Percentiles rank a stretch among this genome's conserved stretches.
phyloP scores from a whole-genome alignment of 768 basidiomycete species.

The Boletus edulis region DNA sequence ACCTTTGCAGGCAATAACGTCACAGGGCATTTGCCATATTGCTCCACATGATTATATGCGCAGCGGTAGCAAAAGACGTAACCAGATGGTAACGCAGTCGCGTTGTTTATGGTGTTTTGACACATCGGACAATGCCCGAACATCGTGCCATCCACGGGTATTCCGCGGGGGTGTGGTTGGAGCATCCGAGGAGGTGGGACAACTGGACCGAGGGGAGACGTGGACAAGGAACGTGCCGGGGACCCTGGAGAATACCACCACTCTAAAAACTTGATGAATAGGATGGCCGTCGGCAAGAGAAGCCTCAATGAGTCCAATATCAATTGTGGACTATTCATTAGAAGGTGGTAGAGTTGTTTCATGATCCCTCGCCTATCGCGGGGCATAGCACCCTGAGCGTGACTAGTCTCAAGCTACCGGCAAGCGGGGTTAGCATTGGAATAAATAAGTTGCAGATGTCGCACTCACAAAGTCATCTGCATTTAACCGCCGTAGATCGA shows the following conservation, averaged over 20 bases:
- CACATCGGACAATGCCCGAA: conserved; percentile 92
- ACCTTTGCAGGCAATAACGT: conserved; percentile 72
- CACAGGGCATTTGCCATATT: conserved; percentile 79
- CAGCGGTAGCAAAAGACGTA: conserved; percentile 96
- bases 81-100: conserved; percentile 87
- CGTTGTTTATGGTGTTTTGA: conserved; percentile 68
- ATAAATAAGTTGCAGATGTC: not conserved
- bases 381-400: conserved; percentile 14
- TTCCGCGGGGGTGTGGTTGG: conserved; percentile 69
- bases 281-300: conserved; percentile 84
- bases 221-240: conserved; percentile 71
- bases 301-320: conserved; percentile 76
- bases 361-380: conserved; percentile 37
- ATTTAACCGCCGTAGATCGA: conserved; percentile 78
- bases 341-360: conserved; percentile 43
- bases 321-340: conserved; percentile 56
- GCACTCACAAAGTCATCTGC: conserved; percentile 72
- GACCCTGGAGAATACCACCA: conserved; percentile 99
- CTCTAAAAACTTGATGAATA: conserved; percentile 94
- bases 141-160: conserved; percentile 55
- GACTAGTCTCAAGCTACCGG: conserved; percentile 16
- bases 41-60: conserved; percentile 79
- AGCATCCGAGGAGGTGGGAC: conserved; percentile 78
- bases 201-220: conserved; percentile 59
- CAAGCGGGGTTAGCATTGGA: not conserved